Percentiles rank a stretch among this genome's conserved stretches.
phyloP scores from a whole-genome alignment of 306 rosid species.

The Nissolia schottii region DNA sequence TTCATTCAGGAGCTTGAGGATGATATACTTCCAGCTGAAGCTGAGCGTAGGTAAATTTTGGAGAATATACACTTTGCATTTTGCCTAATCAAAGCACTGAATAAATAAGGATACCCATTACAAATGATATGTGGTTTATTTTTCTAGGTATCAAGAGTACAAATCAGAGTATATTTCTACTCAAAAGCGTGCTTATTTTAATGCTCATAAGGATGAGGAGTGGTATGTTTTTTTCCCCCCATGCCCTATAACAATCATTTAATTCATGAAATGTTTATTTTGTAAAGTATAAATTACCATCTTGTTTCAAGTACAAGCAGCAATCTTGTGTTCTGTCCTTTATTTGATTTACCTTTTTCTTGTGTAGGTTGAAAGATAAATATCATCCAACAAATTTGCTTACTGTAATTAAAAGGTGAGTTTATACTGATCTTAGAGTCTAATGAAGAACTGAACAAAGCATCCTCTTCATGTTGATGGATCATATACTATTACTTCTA shows the following conservation, averaged over 20 bases:
- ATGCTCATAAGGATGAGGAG: constrained; percentile 91
- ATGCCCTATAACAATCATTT: not conserved
- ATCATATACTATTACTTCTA: not conserved
- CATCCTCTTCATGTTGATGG: constrained; percentile 21
- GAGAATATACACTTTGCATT: constrained; percentile 12
- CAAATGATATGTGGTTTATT: constrained; percentile 9
- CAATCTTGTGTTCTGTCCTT: constrained; percentile 1
- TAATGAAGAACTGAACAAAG: not conserved
- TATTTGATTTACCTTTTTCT: constrained; percentile 16
- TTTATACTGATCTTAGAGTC: constrained; percentile 16
- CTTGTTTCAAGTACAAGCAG: constrained; percentile 32
- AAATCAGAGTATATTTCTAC: constrained; percentile 91
- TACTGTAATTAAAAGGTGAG: constrained; percentile 80
- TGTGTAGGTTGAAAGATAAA: constrained; percentile 91
- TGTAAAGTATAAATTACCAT: constrained; percentile 4
- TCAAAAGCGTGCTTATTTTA: constrained; percentile 82
- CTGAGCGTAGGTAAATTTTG: constrained; percentile 79
- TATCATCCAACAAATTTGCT: constrained; percentile 95
- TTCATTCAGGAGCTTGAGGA: constrained; percentile 99
- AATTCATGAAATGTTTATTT: constrained; percentile 14
- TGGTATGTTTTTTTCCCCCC: constrained; percentile 57
- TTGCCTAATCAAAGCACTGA: not conserved
- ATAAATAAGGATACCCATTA: too few relatives aligned
- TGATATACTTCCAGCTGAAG: constrained; percentile 92
- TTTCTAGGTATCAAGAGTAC: constrained; percentile 89